Evolutionary conservation across 805 yeast genomes (phyloP).

Genomic region (Grigorovia jiainica): DNA sequence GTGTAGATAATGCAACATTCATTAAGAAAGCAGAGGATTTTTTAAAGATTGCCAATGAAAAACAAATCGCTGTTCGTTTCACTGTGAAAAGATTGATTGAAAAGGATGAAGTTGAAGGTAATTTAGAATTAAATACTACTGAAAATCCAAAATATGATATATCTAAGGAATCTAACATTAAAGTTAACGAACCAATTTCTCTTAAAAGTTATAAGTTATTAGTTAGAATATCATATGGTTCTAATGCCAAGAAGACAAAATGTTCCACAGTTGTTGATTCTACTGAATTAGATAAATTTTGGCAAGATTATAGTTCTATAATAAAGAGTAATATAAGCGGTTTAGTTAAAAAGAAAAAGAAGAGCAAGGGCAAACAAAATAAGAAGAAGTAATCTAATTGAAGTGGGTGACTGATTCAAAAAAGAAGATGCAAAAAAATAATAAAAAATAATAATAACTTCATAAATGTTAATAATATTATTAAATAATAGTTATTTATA

Average conservation of each 20-base stretch:
- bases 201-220: slow-evolving; percentile 47
- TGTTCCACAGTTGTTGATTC: slow-evolving; percentile 64
- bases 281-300: slow-evolving; percentile 55
- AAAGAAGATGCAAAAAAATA: slow-evolving; percentile 11
- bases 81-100: slow-evolving; percentile 23
- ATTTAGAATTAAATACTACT: slow-evolving; percentile 43
- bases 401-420: slow-evolving; percentile 2
- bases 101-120: slow-evolving; percentile 27
- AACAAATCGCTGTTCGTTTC: slow-evolving; percentile 20
- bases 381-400: slow-evolving; percentile 1
- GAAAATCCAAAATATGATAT: slow-evolving; percentile 28
- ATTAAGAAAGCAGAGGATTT: slow-evolving; percentile 15
- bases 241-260: slow-evolving; percentile 37
- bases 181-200: slow-evolving; percentile 14
- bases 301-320: slow-evolving; percentile 63
- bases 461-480: background rate
- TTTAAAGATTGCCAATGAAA: slow-evolving; percentile 21
- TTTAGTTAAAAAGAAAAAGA: slow-evolving; percentile 72
- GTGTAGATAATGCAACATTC: slow-evolving; percentile 15
- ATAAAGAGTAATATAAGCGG: slow-evolving; percentile 68
- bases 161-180: slow-evolving; percentile 16
- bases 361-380: slow-evolving; percentile 28
- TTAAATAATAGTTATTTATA: background rate
- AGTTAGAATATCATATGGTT: slow-evolving; percentile 42
- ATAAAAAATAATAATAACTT: background rate